Conservation (phyloP, 2,329 filamentous ascomycete species). For the Calonectria ilicicola region DNA sequence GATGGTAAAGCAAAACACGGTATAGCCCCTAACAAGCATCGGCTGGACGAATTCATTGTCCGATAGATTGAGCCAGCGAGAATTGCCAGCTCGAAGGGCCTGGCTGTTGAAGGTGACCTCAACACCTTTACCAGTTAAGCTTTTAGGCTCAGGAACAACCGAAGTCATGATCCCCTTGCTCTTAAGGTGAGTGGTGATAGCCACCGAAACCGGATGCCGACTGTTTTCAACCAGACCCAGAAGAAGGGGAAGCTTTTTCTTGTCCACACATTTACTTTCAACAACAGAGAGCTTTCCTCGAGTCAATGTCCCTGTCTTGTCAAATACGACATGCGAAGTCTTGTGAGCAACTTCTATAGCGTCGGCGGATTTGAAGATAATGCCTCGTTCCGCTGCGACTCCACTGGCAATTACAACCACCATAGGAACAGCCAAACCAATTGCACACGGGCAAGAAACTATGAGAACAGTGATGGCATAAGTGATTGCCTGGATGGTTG, state of each 20-base stretch:
- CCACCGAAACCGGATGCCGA: constrained; percentile 65
- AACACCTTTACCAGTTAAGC: constrained; percentile 60
- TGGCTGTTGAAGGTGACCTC: constrained; percentile 47
- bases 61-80: constrained; percentile 57
- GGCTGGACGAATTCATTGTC: constrained; percentile 46
- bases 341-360: constrained; percentile 73
- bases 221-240: constrained; percentile 53
- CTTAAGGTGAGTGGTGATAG: constrained; percentile 57
- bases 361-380: constrained; percentile 77
- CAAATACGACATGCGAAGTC: constrained; percentile 77
- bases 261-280: constrained; percentile 11
- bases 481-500: constrained; percentile 72
- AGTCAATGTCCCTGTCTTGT: constrained; percentile 85
- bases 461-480: constrained; percentile 80
- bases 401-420: constrained; percentile 79
- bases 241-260: constrained; percentile 14
- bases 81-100: constrained; percentile 61
- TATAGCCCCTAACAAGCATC: constrained; percentile 52
- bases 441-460: constrained; percentile 83
- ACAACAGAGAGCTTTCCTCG: constrained; percentile 63
- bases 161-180: constrained; percentile 14
- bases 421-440: constrained; percentile 82
- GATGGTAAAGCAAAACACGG: constrained; percentile 61
- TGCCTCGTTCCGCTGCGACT: constrained; percentile 71
- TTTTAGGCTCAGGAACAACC: constrained; percentile 47